Evolutionary conservation across 805 yeast species (phyloP), one percentile per base, ranked within the genome.

Genomic region (Yarrowia sp.): DNA sequence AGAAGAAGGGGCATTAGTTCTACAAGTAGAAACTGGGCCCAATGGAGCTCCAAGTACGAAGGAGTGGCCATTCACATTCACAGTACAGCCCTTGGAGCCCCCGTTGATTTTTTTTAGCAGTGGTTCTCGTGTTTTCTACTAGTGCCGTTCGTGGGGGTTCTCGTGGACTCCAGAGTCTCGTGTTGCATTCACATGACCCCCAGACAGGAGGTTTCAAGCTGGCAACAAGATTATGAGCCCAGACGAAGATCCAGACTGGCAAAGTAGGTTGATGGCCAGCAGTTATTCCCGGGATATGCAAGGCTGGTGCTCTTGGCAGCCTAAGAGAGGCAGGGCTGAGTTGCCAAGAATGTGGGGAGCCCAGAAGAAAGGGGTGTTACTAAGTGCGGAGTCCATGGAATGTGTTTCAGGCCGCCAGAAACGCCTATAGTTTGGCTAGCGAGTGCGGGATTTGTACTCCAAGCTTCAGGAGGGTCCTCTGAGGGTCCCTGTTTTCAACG

Each of bases 211-310:
- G 24, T 13, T 17, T 5, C 13, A 7, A 10, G 24, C 20, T 8
- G 9, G 12, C n/a, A 47, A 34, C 55, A 24, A 47, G 52, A 47
- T 30, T 47, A 33, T 34, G 40, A 50, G 55, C 39, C 55, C 40
- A 34, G 55, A 17, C 10, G 39, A 50, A 8, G n/a, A 36, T 52
- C 42, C 42, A 52, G 42, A 9, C 17, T n/a, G 6, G 24, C n/a
- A 52, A 19, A 52, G 42, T 52, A 36, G 42, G 42, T 52, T 34
- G 42, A 19, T 50, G 24, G 40, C 20, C 39, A 50, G 8, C 33
- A 52, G 60, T 55, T 55, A 55, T 55, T 55, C 61, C 61, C 61
- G 61, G 61, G 61, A 55, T 55, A 55, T 55, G 61, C 61, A 55
- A 55, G 61, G 61, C 61, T 55, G 61, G 44, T 9, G 19, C 2